Percentiles rank a stretch among this genome's conserved stretches.
These are phyloP conservation scores for Acanthamoeba rhysodes DNA, from an alignment of 208 protist species.

Conservation along the genomic window DNA sequence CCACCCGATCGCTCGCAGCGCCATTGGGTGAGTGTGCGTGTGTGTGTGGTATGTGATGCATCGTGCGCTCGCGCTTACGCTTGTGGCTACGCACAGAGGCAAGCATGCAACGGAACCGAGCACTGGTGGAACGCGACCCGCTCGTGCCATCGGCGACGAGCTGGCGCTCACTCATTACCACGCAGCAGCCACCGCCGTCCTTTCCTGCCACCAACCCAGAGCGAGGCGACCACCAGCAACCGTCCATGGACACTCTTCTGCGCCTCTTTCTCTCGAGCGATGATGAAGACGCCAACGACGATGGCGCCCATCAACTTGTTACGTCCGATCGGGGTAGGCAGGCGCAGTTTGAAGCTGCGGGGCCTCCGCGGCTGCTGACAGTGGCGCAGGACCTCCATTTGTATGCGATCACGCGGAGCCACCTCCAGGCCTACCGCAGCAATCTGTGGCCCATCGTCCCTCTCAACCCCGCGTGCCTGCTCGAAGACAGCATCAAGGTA, in stretches of 20 bases:
- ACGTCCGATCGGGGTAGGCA: neutral
- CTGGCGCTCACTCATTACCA: no score
- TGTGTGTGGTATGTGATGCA: no score
- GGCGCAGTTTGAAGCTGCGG: neutral
- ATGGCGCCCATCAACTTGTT: neutral
- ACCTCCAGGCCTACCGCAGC: neutral
- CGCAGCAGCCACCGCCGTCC: no score
- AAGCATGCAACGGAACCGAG: no score
- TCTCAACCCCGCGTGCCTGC: neutral
- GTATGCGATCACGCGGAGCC: neutral
- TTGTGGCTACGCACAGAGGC: no score
- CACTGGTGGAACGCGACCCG: no score
- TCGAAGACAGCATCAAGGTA: constrained; percentile 16
- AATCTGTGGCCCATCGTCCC: constrained; percentile 13
- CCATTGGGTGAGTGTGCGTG: no score
- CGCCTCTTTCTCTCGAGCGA: neutral
- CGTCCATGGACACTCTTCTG: neutral
- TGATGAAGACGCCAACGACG: neutral
- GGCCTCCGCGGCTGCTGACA: neutral
- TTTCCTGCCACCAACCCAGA: neutral
- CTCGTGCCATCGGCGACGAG: no score
- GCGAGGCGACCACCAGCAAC: neutral
- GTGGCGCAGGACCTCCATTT: neutral
- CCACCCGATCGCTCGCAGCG: no score
- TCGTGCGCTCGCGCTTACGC: no score